phyloP scores from a whole-genome alignment of 106 monocot species.

The Dendrobium officinale region DNA sequence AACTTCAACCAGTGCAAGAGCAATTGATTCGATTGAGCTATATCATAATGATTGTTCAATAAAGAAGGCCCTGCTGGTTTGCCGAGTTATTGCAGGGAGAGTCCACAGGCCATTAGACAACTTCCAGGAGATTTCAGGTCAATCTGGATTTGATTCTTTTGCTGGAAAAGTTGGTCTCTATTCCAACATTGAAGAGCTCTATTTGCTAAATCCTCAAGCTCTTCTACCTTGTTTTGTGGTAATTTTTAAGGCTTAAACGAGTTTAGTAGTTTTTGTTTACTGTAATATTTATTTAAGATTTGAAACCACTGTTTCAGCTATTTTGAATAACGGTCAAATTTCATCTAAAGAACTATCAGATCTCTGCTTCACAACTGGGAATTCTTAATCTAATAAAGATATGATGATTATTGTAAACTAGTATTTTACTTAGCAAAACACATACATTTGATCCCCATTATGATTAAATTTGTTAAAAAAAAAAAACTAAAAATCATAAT shows the following conservation, averaged over 20 bases:
- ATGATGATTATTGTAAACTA: too few species aligned
- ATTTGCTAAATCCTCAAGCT: slow-evolving; percentile 73
- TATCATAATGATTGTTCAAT: slow-evolving; percentile 25
- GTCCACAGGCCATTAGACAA: slow-evolving; percentile 86
- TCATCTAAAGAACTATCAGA: too few species aligned
- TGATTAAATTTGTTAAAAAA: too few species aligned
- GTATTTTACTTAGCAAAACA: too few species aligned
- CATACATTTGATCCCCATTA: too few species aligned
- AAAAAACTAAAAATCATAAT: too few species aligned
- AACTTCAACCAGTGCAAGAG: slow-evolving; percentile 77
- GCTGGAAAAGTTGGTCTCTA: slow-evolving; percentile 75
- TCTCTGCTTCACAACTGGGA: too few species aligned
- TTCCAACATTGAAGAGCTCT: slow-evolving; percentile 77
- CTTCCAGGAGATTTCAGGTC: slow-evolving; percentile 42
- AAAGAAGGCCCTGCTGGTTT: slow-evolving; percentile 72
- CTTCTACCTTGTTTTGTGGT: slow-evolving; percentile 79
- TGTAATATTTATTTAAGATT: too few species aligned
- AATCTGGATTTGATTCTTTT: slow-evolving; percentile 66
- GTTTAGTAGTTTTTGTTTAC: neutral
- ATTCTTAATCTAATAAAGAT: too few species aligned
- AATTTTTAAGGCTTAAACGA: slow-evolving; percentile 20
- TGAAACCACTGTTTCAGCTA: too few species aligned
- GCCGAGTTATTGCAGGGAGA: slow-evolving; percentile 82
- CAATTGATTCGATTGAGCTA: slow-evolving; percentile 55
- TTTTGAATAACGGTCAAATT: too few species aligned